Conservation (phyloP, 805 yeast genomes). For the Starmerella davenportii region DNA sequence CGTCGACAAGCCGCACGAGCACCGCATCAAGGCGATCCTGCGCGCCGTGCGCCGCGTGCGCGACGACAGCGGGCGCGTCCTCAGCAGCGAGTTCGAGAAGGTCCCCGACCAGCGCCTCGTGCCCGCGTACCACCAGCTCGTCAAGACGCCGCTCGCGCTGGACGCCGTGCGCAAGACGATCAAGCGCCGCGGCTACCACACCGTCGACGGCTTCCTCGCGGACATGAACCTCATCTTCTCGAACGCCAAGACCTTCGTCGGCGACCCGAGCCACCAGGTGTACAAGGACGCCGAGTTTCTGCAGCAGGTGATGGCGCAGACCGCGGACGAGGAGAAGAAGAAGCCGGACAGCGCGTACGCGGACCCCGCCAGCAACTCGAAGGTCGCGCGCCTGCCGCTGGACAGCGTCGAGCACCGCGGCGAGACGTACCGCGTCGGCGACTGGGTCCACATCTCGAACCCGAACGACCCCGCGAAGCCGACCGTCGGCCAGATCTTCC, state of each 20-base stretch:
- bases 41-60: constrained; percentile 62
- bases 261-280: constrained; percentile 39
- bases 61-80: constrained; percentile 32
- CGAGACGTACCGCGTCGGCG: constrained; percentile 66
- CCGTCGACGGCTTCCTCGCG: constrained; percentile 54
- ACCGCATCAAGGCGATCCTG: constrained; percentile 72
- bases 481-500: constrained; percentile 80
- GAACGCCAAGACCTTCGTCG: constrained; percentile 47
- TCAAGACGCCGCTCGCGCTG: constrained; percentile 27
- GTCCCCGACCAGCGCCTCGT: constrained; percentile 49
- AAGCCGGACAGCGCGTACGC: constrained; percentile 66
- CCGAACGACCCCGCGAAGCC: constrained; percentile 81
- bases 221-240: constrained; percentile 61
- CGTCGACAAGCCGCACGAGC: constrained; percentile 80
- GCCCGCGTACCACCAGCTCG: constrained; percentile 33
- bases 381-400: constrained; percentile 56
- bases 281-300: constrained; percentile 44
- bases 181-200: constrained; percentile 63
- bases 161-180: constrained; percentile 52
- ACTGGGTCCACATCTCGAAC: constrained; percentile 79
- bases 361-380: constrained; percentile 35
- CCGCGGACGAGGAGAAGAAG: constrained; percentile 48
- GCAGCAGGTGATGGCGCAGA: constrained; percentile 40
- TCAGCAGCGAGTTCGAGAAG: constrained; percentile 54
- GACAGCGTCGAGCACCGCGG: constrained; percentile 59